Evolutionary conservation across 306 rosid genomes (phyloP).

Genomic region (Gastrolobium villosum): DNA sequence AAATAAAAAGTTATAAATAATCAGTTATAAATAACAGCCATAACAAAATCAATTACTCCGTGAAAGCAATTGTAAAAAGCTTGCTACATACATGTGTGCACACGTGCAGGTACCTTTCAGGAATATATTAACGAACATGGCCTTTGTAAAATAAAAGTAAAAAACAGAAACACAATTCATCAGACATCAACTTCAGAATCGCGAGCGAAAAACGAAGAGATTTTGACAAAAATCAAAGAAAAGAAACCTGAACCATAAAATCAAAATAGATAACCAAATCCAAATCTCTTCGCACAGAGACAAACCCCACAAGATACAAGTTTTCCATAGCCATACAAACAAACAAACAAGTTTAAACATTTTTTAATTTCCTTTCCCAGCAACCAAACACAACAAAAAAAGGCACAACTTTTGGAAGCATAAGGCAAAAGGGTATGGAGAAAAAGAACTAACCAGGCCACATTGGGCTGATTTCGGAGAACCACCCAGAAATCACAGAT

Average conservation of each 20-base stretch:
- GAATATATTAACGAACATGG: conserved; percentile 1
- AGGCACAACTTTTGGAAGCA: conserved; percentile 7
- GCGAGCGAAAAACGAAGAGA: neutral
- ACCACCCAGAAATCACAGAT: conserved; percentile 93
- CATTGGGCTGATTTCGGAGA: conserved; percentile 99
- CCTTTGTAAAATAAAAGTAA: neutral
- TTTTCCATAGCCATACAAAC: conserved; percentile 26
- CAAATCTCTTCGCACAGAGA: neutral
- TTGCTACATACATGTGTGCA: neutral
- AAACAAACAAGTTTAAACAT: neutral
- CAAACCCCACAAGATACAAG: neutral
- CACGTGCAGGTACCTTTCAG: conserved; percentile 5
- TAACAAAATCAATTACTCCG: conserved; percentile 38
- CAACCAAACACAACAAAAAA: conserved; percentile 36
- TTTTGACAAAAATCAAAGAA: conserved; percentile 4
- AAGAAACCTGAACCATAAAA: conserved; percentile 11
- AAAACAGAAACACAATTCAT: conserved; percentile 17
- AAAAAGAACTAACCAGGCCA: conserved; percentile 87
- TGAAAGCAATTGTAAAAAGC: conserved; percentile 14
- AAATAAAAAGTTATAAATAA: neutral
- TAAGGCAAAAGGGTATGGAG: conserved; percentile 20
- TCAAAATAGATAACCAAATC: conserved; percentile 42
- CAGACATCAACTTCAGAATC: neutral
- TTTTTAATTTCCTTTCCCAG: conserved; percentile 6
- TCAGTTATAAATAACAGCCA: neutral